These are phyloP conservation scores for Rhizopogon sp. DNA, from an alignment of 768 basidiomycete genomes.

Conservation along the genomic window DNA sequence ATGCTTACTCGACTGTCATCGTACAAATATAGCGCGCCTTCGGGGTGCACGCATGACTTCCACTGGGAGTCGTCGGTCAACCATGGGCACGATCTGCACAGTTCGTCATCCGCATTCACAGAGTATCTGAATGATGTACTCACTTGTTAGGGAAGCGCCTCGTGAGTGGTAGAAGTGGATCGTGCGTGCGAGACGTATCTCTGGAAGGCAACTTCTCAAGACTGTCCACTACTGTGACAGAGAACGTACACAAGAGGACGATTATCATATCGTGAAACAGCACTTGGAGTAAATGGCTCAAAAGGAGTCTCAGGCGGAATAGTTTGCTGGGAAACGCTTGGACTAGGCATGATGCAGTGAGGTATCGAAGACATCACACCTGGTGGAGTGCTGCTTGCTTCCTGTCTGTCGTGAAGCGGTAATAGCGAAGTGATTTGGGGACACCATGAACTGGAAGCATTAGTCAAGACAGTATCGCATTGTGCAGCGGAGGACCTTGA, in stretches of 20 bases:
- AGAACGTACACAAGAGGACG: background rate
- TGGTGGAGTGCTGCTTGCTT: background rate
- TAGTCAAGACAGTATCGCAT: no score
- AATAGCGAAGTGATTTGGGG: background rate
- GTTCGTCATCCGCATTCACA: background rate
- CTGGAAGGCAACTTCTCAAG: background rate
- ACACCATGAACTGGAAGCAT: background rate
- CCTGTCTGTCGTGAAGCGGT: background rate
- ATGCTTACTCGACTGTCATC: background rate
- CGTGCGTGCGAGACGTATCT: background rate
- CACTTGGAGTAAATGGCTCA: background rate
- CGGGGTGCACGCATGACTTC: background rate
- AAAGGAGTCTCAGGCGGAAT: background rate
- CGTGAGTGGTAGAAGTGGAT: background rate
- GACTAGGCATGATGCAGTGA: background rate
- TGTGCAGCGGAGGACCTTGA: background rate
- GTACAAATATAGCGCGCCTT: background rate
- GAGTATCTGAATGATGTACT: background rate
- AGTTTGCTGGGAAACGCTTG: background rate
- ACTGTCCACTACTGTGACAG: background rate
- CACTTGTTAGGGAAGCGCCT: background rate
- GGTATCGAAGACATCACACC: background rate
- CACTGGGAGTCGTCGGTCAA: background rate
- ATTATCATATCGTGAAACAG: background rate
- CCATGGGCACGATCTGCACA: background rate